Conservation (phyloP, 1,284 basidiomycete genomes). For the Ganoderma leucocontextum region DNA sequence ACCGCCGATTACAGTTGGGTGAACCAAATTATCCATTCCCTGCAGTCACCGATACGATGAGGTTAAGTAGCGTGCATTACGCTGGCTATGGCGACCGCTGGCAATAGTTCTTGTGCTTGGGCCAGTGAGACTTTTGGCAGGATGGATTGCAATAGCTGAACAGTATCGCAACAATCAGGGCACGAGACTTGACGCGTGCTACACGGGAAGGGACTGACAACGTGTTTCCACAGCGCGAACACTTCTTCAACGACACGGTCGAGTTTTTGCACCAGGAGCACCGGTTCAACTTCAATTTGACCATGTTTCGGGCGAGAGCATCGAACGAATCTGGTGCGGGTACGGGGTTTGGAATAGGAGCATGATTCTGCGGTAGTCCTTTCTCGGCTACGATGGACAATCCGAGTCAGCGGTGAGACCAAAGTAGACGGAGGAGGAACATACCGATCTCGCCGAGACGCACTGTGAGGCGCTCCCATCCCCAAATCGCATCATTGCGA, state of each 20-base stretch:
- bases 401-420: neutral
- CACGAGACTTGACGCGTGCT: neutral
- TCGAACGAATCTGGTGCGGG: neutral
- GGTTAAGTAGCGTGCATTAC: neutral
- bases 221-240: conserved; percentile 2
- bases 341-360: neutral
- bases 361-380: neutral
- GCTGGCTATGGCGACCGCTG: neutral
- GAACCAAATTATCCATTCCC: too few relatives aligned
- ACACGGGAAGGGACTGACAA: neutral
- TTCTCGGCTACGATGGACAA: neutral
- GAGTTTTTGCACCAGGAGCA: conserved; percentile 1
- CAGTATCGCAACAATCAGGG: neutral
- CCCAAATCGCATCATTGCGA: neutral
- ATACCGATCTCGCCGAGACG: neutral
- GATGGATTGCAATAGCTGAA: conserved; percentile 2
- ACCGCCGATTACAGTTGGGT: too few relatives aligned
- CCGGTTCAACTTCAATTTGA: neutral
- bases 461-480: neutral
- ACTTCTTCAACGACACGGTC: neutral
- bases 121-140: neutral
- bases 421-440: too few relatives aligned
- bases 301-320: neutral
- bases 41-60: neutral
- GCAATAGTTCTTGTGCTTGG: neutral